Base-by-base conservation (phyloP, 345 rosid genomes). In the Gossypium australe region DNA sequence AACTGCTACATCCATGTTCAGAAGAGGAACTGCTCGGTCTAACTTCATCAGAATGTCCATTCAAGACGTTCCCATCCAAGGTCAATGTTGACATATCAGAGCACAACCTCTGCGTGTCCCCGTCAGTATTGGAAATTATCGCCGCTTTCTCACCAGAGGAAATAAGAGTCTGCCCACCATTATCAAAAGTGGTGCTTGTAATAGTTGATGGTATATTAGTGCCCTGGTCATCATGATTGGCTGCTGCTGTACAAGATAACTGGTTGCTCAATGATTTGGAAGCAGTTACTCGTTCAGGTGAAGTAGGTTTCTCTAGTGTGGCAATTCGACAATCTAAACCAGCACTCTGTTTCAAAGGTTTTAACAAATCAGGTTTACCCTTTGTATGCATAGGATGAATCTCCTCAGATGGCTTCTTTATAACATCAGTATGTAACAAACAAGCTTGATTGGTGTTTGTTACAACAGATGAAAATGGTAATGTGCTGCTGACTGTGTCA, bases 381-480 rank as follows among this genome's bases (percentile, higher is more conserved):
- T 82, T 87, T 16, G 72, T 62, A 56, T 57, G 68, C 18, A 59
- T 45, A 55, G 75, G 55, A 68, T 55, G 84, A 43, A n/a, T 62
- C 47, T 77, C 84, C 68, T 83, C 95, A 41, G 80, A 20, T 72
- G 84, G 80, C 81, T 76, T 85, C 81, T 84, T 85, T 72, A 65
- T 76, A 44, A 34, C 17, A 72, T 80, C 81, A 66, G 27, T 77
- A 51, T 81, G 82, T 71, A 81, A 61, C 47, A 71, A 48, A 81
- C 82, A 67, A 12, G 75, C 81, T 78, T 84, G 80, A 72, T 78
- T 73, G 52, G 89, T 66, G 57, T 77, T 78, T 73, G 81, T 77
- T 78, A 85, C 86, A 48, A 87, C 85, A 13, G 90, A 76, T 17
- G 88, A 76, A 73, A 82, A 77, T 29, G 84, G 79, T 79, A 78